Evolutionary conservation across 164 flowering plant genomes (phyloP).

Genomic region (Magnolia sinica): DNA sequence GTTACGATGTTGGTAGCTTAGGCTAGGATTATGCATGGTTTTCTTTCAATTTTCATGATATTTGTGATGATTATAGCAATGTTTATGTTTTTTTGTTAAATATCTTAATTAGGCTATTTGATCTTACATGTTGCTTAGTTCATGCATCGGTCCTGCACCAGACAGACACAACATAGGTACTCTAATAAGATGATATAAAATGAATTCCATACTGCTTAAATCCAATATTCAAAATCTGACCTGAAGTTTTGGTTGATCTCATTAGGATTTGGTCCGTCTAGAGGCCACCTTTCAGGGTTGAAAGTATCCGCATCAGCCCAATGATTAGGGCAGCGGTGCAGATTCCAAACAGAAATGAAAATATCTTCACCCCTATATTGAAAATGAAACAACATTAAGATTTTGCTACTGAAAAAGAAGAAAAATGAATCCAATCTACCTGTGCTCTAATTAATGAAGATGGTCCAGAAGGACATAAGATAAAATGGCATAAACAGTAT

Average conservation of each 20-base stretch:
- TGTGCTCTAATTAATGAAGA: background rate
- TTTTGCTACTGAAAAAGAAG: no score
- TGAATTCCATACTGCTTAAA: background rate
- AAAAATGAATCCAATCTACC: background rate
- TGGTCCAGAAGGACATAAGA: background rate
- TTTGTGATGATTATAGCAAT: no score
- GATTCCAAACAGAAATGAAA: constrained; percentile 92
- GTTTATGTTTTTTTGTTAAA: no score
- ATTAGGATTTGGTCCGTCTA: constrained; percentile 93
- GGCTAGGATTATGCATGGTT: no score
- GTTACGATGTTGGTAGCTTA: no score
- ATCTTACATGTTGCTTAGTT: no score
- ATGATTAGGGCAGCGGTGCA: constrained; percentile 71
- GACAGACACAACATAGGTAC: background rate
- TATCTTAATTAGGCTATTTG: no score
- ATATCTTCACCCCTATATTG: constrained; percentile 81
- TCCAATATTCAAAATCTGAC: constrained; percentile 26
- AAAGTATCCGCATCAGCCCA: constrained; percentile 89
- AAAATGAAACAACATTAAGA: constrained; percentile 3
- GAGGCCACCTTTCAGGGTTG: constrained; percentile 96
- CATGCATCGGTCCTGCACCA: no score
- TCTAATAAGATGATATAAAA: background rate
- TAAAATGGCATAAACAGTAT: background rate
- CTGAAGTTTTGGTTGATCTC: constrained; percentile 90
- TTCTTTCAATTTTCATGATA: no score